phyloP scores from a whole-genome alignment of 2,329 filamentous ascomycete species.

The Pseudocercospora fijiensis region DNA sequence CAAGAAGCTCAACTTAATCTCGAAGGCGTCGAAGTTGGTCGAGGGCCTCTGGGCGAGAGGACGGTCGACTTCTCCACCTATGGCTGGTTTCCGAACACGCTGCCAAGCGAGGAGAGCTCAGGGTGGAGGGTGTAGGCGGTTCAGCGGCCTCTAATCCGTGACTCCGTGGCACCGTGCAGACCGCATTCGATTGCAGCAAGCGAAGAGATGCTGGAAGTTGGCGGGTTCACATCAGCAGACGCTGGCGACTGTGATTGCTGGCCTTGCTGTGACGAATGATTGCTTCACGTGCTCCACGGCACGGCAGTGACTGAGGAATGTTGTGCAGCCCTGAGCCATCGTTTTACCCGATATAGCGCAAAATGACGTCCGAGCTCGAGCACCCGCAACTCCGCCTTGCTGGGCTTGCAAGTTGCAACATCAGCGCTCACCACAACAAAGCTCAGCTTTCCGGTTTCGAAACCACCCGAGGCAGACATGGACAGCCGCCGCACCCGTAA shows the following conservation, averaged over 20 bases:
- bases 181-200: neutral
- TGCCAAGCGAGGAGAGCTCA: constrained; percentile 36
- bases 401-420: constrained; percentile 3
- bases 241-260: neutral
- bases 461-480: constrained; percentile 13
- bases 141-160: constrained; percentile 3
- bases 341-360: constrained; percentile 13
- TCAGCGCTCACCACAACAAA: constrained; percentile 15
- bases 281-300: constrained; percentile 16
- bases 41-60: constrained; percentile 49
- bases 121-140: constrained; percentile 7
- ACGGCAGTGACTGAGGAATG: constrained; percentile 5
- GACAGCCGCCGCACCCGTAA: constrained; percentile 13
- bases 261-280: constrained; percentile 18
- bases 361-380: constrained; percentile 14
- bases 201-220: constrained; percentile 3
- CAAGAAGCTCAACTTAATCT: constrained; percentile 49
- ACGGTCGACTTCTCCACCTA: constrained; percentile 48
- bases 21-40: constrained; percentile 51
- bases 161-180: constrained; percentile 7
- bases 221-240: constrained; percentile 17
- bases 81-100: constrained; percentile 49
- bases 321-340: neutral
- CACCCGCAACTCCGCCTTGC: neutral
- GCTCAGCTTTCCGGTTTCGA: constrained; percentile 10